Evolutionary conservation across 2,329 filamentous ascomycete genomes (phyloP).

Genomic region (Pseudocercospora vitis): DNA sequence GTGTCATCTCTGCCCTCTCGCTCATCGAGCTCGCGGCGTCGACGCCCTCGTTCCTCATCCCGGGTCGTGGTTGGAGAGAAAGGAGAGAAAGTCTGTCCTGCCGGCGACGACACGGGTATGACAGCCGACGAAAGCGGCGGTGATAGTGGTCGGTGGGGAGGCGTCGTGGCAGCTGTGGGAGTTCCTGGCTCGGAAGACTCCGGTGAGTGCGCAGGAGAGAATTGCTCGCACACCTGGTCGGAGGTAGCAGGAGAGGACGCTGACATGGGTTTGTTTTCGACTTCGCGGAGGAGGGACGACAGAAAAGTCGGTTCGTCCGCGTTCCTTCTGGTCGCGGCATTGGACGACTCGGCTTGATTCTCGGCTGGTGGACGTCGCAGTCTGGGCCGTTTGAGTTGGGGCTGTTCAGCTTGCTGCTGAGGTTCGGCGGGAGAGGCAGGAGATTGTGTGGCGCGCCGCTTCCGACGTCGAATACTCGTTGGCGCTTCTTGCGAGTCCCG

Average conservation of each 20-base stretch:
- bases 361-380: constrained; percentile 48
- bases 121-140: constrained; percentile 69
- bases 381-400: constrained; percentile 83
- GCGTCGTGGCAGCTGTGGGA: constrained; percentile 66
- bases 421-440: constrained; percentile 63
- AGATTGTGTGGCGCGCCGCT: constrained; percentile 77
- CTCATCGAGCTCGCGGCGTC: constrained; percentile 25
- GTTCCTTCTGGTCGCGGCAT: constrained; percentile 32
- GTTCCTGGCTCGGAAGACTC: constrained; percentile 64
- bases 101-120: constrained; percentile 69
- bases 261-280: constrained; percentile 59
- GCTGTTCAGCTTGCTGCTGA: constrained; percentile 60
- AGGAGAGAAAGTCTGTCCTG: constrained; percentile 66
- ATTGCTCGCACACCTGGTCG: constrained; percentile 37
- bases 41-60: constrained; percentile 26
- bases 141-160: constrained; percentile 66
- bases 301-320: constrained; percentile 73
- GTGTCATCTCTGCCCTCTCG: constrained; percentile 30
- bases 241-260: constrained; percentile 37
- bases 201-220: constrained; percentile 58
- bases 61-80: constrained; percentile 39
- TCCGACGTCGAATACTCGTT: constrained; percentile 49
- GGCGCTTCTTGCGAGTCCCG: constrained; percentile 62
- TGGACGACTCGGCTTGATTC: constrained; percentile 41
- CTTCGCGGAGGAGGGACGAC: constrained; percentile 82